Percentiles rank a stretch among this genome's conserved stretches.
These are phyloP conservation scores for Sutorius eximius DNA, from an alignment of 1,284 basidiomycete genomes.

Conservation along the genomic window DNA sequence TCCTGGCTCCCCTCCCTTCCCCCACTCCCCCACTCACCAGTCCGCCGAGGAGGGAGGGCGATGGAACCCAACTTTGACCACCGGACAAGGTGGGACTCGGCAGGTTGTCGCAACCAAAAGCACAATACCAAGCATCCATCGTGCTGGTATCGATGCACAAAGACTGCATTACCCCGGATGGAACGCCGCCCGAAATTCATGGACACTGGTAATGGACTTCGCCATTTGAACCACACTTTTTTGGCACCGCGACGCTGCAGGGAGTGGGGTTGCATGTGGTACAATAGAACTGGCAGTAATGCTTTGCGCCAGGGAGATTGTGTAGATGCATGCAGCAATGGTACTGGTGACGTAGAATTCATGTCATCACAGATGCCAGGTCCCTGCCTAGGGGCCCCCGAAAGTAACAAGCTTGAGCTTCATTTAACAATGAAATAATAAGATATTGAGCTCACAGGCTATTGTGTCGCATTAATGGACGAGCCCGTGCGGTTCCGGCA, in stretches of 20 bases:
- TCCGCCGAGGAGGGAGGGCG: neutral
- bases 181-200: neutral
- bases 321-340: neutral
- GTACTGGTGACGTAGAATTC: neutral
- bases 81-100: neutral
- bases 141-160: conserved; percentile 10
- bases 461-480: neutral
- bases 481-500: neutral
- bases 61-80: conserved; percentile 13
- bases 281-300: neutral
- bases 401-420: neutral
- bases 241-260: neutral
- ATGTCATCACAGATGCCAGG: neutral
- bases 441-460: neutral
- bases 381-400: neutral
- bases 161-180: conserved; percentile 12
- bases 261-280: neutral
- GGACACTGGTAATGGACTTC: conserved; percentile 12
- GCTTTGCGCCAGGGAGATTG: neutral
- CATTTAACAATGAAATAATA: neutral
- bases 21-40: neutral
- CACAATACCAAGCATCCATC: neutral
- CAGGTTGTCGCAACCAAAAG: conserved; percentile 16
- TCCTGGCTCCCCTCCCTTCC: too few species aligned
- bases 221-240: conserved; percentile 22